Evolutionary conservation across 2,329 filamentous ascomycete species (phyloP), one percentile per base, ranked within the genome.

Genomic region (Chaetomiaceae sp.): DNA sequence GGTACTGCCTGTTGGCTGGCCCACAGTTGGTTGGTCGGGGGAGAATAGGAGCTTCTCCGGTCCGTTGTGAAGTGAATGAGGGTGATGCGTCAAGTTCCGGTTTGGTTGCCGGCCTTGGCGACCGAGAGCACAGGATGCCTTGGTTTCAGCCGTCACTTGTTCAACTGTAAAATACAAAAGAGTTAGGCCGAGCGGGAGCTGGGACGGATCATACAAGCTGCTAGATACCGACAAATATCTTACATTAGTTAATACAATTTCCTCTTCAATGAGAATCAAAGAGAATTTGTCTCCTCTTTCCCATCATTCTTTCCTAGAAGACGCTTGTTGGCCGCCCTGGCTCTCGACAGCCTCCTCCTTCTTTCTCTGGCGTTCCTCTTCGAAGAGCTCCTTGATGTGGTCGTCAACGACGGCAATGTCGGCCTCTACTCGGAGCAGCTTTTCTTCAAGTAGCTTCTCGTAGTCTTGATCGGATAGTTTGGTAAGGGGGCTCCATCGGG

Each of bases 371-470:
- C 59, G 50, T 60, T 67, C n/a, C 14, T 47, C 49, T 17, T 53
- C 55, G 31, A 50, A 55, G 12, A 73, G 55, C 25, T 65, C 64
- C 2, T 66, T 78, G 56, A 93, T 86, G 62, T 79, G 83, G 43
- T 93, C 88, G 61, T 93, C 86, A n/a, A 92, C 70, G 16, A 93
- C 65, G 1, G 87, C 81, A 62, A 93, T 87, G 58, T 92, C 86
- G 3, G 82, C 86, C 58, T 93, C 83, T 4, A 92, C 69, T 51
- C 74, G 76, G 30, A 92, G 69, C 16, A 91, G 66, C 68, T 83
- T 89, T 63, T 91, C 86, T 55, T 79, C 73, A 47, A 93, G 70
- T 63, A 89, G 82, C 3, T 73, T 69, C 55, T 79, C 78, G 62
- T 93, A 93, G 52, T 92, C 82, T 40, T 83, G 74, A 60, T 93